Evolutionary conservation across 73 alveolate species (phyloP), one percentile per base, ranked within the genome.

Genomic region (Symbiodinium natans): DNA sequence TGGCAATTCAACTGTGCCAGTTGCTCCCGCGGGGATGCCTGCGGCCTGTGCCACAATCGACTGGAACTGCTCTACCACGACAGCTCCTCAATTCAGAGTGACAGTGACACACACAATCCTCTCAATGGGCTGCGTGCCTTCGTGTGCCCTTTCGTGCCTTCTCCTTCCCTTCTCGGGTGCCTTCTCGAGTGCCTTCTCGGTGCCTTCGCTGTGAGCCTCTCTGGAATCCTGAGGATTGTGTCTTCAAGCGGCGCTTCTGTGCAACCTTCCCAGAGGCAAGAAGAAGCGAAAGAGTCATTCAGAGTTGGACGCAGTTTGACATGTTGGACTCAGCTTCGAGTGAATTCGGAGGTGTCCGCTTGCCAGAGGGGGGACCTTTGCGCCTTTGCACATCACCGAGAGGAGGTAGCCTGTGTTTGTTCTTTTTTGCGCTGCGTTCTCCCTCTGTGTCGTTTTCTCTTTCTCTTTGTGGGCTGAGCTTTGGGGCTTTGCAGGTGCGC

Each of bases 221-320:
- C n/a, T n/a, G n/a, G n/a, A n/a, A n/a, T n/a, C n/a, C n/a, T 25
- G 41, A 90, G 97, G 97, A 90, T 23, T 71, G 80, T 39, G 98
- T 92, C 92, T 92, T 74, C 98, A 92, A 92, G 42, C 90, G 59
- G 48, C 89, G 98, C n/a, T 92, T 92, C 63, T 92, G 98, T 83
- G 98, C 98, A 34, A 92, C 98, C 29, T 92, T 74, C 63, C 98
- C 98, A 19, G 39, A 92, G 52, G 85, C 29, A 1, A 15, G 9
- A 29, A 29, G 9, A 11, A 63, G 33, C 10, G 15, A 21, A 63
- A 46, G 59, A 46, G 6, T 46, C 13, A 6, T 46, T 6, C 59
- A 46, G 13, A 46, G 13, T 13, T 46, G 21, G 13, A 46, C 6
- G 59, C 21, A 9, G 59, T 6, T 46, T 9, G 13, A 46, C 59